phyloP scores from a whole-genome alignment of 441 rosid species.

The Adansonia rubrostipa region DNA sequence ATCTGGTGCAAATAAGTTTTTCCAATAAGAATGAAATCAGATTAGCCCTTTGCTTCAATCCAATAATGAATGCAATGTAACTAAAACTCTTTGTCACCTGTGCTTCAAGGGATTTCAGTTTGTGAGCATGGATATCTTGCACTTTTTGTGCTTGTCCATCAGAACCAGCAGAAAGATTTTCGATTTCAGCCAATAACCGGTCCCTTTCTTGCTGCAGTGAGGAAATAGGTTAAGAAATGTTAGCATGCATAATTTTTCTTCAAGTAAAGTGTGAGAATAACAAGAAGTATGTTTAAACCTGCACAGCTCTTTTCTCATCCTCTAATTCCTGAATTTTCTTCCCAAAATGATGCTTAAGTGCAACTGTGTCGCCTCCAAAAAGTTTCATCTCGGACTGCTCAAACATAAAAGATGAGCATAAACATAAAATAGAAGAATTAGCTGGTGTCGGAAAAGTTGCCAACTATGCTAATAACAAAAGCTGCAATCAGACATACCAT shows the following conservation, averaged over 20 bases:
- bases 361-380: constrained; percentile 74
- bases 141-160: constrained; percentile 89
- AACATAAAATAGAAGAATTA: constrained; percentile 19
- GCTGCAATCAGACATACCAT: neutral
- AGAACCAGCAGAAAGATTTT: constrained; percentile 75
- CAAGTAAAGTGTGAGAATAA: constrained; percentile 21
- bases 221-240: constrained; percentile 24
- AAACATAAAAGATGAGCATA: constrained; percentile 2
- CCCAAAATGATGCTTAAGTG: constrained; percentile 93
- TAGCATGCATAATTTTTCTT: constrained; percentile 7
- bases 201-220: constrained; percentile 86
- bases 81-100: constrained; percentile 52
- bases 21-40: neutral
- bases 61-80: constrained; percentile 12
- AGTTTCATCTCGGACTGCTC: constrained; percentile 97
- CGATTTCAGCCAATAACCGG: constrained; percentile 84
- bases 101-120: constrained; percentile 82
- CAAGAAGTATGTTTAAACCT: constrained; percentile 52
- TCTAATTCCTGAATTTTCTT: constrained; percentile 91
- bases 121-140: constrained; percentile 86
- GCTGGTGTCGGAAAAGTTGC: neutral
- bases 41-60: neutral
- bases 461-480: neutral
- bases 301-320: constrained; percentile 88
- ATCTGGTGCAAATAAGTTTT: constrained; percentile 48